Conservation (phyloP, 805 yeast genomes). For the Suhomyces canberraensis region DNA sequence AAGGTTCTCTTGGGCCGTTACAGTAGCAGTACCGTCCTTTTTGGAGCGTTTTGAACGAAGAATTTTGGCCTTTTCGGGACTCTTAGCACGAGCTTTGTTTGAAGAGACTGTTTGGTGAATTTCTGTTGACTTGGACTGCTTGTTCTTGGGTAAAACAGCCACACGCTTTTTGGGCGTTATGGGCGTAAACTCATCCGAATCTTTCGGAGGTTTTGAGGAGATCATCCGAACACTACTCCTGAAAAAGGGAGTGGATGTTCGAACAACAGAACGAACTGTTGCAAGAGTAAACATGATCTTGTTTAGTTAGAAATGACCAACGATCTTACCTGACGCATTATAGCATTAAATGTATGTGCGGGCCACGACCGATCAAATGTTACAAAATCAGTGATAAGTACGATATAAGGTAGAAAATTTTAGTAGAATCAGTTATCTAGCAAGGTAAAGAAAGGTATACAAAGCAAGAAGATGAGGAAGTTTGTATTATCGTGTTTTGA, state of each 20-base stretch:
- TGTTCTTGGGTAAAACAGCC: constrained; percentile 4
- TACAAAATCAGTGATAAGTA: no score
- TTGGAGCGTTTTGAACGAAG: constrained; percentile 1
- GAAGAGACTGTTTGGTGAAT: constrained; percentile 1
- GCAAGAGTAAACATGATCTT: no score
- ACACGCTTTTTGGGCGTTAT: constrained; percentile 2
- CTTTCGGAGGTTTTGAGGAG: constrained; percentile 15
- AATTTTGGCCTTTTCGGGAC: not conserved
- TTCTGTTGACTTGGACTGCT: constrained; percentile 5
- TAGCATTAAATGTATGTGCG: no score
- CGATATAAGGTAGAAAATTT: no score
- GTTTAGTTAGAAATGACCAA: no score
- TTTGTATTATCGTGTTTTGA: no score
- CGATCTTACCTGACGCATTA: no score
- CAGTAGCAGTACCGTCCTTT: not conserved
- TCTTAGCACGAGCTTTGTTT: not conserved
- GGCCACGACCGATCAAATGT: no score
- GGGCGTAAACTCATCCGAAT: constrained; percentile 3
- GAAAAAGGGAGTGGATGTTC: not conserved
- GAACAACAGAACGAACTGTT: no score
- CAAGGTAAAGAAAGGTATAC: no score
- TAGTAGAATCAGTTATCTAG: no score
- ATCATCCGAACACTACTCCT: constrained; percentile 3
- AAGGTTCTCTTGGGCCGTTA: constrained; percentile 1
- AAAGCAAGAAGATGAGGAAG: no score